These are phyloP conservation scores for Shiraia sp. DNA, from an alignment of 2,329 filamentous ascomycete species.

Conservation along the genomic window DNA sequence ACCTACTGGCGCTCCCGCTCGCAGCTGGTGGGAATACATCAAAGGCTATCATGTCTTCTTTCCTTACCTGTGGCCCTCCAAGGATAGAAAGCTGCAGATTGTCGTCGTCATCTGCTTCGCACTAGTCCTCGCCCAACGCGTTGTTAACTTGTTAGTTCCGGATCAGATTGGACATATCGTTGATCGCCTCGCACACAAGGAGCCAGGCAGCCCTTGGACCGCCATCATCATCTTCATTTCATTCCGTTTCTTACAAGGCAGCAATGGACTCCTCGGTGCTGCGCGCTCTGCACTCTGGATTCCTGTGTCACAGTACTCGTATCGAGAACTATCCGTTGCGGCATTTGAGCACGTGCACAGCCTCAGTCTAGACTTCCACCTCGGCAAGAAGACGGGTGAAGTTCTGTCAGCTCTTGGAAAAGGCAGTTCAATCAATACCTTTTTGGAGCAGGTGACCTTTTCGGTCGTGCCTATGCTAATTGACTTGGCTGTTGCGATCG, in stretches of 20 bases:
- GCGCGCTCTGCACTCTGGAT: slow-evolving; percentile 88
- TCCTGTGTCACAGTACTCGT: slow-evolving; percentile 94
- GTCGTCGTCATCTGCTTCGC: slow-evolving; percentile 81
- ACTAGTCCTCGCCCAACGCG: slow-evolving; percentile 77
- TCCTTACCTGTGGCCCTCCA: slow-evolving; percentile 93
- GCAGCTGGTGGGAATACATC: slow-evolving; percentile 95
- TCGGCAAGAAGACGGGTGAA: slow-evolving; percentile 95
- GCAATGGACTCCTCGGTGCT: slow-evolving; percentile 83
- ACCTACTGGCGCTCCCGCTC: slow-evolving; percentile 80
- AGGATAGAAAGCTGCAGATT: slow-evolving; percentile 73
- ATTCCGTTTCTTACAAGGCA: slow-evolving; percentile 82
- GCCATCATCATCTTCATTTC: slow-evolving; percentile 76
- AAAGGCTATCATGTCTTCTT: slow-evolving; percentile 92
- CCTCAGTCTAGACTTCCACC: slow-evolving; percentile 92
- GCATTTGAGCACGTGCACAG: slow-evolving; percentile 97
- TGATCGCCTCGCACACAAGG: slow-evolving; percentile 64
- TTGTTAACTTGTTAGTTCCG: slow-evolving; percentile 86
- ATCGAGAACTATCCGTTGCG: slow-evolving; percentile 88
- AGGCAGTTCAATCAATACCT: slow-evolving; percentile 92
- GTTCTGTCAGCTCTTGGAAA: slow-evolving; percentile 95
- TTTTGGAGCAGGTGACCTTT: slow-evolving; percentile 95
- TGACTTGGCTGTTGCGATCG: slow-evolving; percentile 83
- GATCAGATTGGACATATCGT: slow-evolving; percentile 79
- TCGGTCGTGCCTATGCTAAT: slow-evolving; percentile 93
- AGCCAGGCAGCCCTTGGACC: slow-evolving; percentile 67